Base-by-base conservation (phyloP, 768 basidiomycete genomes). In the Fomitopsis serialis region DNA sequence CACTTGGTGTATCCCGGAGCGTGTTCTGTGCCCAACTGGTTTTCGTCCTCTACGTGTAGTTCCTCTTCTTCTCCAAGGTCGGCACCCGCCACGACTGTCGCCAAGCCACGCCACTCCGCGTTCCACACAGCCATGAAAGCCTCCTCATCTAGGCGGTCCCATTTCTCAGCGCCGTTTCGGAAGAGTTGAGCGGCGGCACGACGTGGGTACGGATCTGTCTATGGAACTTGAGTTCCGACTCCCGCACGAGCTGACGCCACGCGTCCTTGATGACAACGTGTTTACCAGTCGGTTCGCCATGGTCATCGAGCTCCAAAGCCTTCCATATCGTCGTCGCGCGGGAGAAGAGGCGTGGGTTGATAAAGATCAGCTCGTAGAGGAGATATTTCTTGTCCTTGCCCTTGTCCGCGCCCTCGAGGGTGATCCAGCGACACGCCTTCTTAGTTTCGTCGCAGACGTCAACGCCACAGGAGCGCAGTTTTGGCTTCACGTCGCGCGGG, bases 241-340 rank as follows among this genome's bases (percentile, higher is more conserved):
- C 15, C 11, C 51, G 42, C 4, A 35, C 24, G 6, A 54, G 35
- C 42, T 48, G 52, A 10, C 58, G 40, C 58, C 58, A 59, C 2
- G 55, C 29, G 24, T 59, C 58, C 48, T 59, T 59, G 50, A 56
- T 9, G 21, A 54, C 48, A 19, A 24, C 17, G 9, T 36, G 9
- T 42, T 50, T 59, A 19, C 23, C 36, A 13, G 21, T 27, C 6
- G 11, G 29, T 0, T 29, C 9, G 23, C 15, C 32, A 32, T 6
- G 29, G 5, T 32, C 29, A 8, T 50, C 32, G 19, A 56, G 54
- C 23, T 52, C 42, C 12, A 60, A 34, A 6, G 56, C 59, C 9
- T 35, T 23, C 59, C 59, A 57, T 0, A 57, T 43, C 11, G 42
- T 52, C 2, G 55, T 56, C n/a, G 53, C 50, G 2, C 59, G 55